Base-by-base conservation (phyloP, 306 rosid genomes). In the Gastrolobium bilobum region DNA sequence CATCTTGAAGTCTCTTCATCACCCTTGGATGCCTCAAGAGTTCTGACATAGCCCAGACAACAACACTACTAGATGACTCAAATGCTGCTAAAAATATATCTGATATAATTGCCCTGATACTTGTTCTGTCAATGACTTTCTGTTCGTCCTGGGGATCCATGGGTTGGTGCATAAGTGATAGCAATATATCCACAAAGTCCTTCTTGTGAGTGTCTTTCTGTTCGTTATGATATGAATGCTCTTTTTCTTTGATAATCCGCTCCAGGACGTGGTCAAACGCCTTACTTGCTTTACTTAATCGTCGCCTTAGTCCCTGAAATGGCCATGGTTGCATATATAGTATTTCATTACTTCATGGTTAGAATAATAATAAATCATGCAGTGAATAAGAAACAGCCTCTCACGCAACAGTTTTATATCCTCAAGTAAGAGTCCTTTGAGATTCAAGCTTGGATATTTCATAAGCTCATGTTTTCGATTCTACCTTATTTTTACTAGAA, bases 21-120 rank as follows among this genome's bases (percentile, higher is more conserved):
- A 63, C 80, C 7, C 35, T 66, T 2, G 87, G 86, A 38, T 88
- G 77, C 42, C 70, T 82, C 3, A 85, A 4, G 11, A 85, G 82
- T 58, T 81, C 87, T 0, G 91, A 54, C 1, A 88, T 13, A 13
- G 39, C 73, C 92, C 90, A 88, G 1, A 48, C 52, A 0, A 73
- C 3, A 0, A 40, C 3, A 0, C 38, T 26, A 3, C 72, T 3
- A 35, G 79, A 54, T 48, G 83, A 62, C 3, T 82, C 73, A 8
- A 44, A 9, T 15, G 88, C 26, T 1, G 10, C 87, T 0, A 3
- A 2, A 10, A 88, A 20, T 82, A 88, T 63, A 20, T 88, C 87
- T 0, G 71, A 0, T 15, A 79, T 1, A 35, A 85, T 48, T 29
- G 87, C 89, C 61, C 85, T 87, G 53, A 76, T 76, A 31, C 76